A percentile compares a stretch with the other conserved stretches of the same genome.
Conservation (phyloP, 495 filamentous ascomycete genomes). For the Lasiosphaeria hispida region DNA sequence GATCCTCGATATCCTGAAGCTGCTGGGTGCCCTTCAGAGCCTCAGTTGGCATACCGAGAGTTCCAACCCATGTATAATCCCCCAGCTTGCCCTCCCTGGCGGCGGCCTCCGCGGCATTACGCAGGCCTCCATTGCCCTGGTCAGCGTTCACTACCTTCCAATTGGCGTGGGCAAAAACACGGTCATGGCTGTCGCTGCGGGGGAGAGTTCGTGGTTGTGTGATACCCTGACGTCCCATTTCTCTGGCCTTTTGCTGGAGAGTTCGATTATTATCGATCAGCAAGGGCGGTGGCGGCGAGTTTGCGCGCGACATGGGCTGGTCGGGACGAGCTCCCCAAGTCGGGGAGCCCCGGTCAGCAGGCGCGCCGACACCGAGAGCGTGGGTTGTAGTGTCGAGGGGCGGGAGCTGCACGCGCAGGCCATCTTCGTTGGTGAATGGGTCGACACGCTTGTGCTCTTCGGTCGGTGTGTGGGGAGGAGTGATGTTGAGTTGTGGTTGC, state of each 20-base stretch:
- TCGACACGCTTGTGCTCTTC: slow-evolving; percentile 55
- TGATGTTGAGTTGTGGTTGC: slow-evolving; percentile 38
- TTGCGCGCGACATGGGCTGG: slow-evolving; percentile 71
- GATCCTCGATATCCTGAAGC: slow-evolving; percentile 75
- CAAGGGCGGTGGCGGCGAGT: slow-evolving; percentile 65
- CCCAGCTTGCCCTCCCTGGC: slow-evolving; percentile 59
- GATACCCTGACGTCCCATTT: slow-evolving; percentile 47
- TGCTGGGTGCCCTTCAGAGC: slow-evolving; percentile 64
- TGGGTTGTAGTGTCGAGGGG: slow-evolving; percentile 23
- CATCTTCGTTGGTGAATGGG: slow-evolving; percentile 58
- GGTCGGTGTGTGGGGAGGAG: slow-evolving; percentile 59
- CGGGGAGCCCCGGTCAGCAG: slow-evolving; percentile 62
- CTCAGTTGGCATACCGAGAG: slow-evolving; percentile 88
- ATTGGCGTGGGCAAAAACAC: slow-evolving; percentile 61
- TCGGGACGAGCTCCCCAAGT: slow-evolving; percentile 68
- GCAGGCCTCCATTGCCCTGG: slow-evolving; percentile 86
- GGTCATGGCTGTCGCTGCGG: slow-evolving; percentile 58
- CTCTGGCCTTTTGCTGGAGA: slow-evolving; percentile 54
- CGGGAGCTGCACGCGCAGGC: slow-evolving; percentile 44
- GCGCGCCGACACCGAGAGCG: slow-evolving; percentile 34
- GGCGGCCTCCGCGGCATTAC: slow-evolving; percentile 80
- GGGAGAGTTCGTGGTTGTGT: slow-evolving; percentile 41
- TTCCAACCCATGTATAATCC: slow-evolving; percentile 83
- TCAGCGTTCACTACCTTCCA: slow-evolving; percentile 85
- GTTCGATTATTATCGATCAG: slow-evolving; percentile 58